These are phyloP conservation scores for Russula ochroleuca DNA, from an alignment of 768 basidiomycete species.

Conservation along the genomic window DNA sequence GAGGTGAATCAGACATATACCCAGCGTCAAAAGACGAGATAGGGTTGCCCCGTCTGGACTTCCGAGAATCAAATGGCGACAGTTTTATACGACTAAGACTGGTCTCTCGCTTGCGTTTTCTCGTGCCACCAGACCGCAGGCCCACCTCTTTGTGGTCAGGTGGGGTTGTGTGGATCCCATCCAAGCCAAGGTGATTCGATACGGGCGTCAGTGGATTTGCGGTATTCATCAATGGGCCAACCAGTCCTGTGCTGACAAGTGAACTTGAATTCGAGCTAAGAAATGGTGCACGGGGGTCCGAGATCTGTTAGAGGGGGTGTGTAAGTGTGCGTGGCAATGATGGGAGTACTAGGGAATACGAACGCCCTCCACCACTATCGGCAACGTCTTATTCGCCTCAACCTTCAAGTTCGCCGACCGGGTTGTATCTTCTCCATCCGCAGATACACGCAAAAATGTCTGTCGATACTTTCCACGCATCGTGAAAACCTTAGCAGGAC, in stretches of 20 bases:
- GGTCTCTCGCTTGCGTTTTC: slow-evolving; percentile 19
- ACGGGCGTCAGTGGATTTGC: slow-evolving; percentile 16
- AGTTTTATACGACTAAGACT: slow-evolving; percentile 1
- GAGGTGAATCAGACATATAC: slow-evolving; percentile 15
- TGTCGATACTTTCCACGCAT: slow-evolving; percentile 27
- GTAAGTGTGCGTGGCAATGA: slow-evolving; percentile 5
- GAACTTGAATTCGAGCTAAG: background rate
- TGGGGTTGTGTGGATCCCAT: background rate
- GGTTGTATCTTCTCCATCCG: slow-evolving; percentile 22
- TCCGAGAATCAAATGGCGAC: background rate
- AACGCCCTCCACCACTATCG: slow-evolving; percentile 21
- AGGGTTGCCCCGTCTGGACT: slow-evolving; percentile 7
- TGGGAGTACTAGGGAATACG: background rate
- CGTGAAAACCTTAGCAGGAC: slow-evolving; percentile 24
- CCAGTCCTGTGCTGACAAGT: background rate
- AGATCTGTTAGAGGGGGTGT: slow-evolving; percentile 1
- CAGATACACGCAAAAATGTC: slow-evolving; percentile 18
- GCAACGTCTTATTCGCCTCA: slow-evolving; percentile 15
- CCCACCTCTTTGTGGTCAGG: slow-evolving; percentile 3
- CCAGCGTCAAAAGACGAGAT: slow-evolving; percentile 5
- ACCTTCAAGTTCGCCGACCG: slow-evolving; percentile 23
- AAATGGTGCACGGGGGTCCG: slow-evolving; percentile 1
- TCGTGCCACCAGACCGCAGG: background rate
- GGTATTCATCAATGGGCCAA: background rate
- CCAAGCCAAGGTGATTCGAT: slow-evolving; percentile 6